Conservation (phyloP, 2,329 filamentous ascomycete genomes). For the Alternaria rosae region DNA sequence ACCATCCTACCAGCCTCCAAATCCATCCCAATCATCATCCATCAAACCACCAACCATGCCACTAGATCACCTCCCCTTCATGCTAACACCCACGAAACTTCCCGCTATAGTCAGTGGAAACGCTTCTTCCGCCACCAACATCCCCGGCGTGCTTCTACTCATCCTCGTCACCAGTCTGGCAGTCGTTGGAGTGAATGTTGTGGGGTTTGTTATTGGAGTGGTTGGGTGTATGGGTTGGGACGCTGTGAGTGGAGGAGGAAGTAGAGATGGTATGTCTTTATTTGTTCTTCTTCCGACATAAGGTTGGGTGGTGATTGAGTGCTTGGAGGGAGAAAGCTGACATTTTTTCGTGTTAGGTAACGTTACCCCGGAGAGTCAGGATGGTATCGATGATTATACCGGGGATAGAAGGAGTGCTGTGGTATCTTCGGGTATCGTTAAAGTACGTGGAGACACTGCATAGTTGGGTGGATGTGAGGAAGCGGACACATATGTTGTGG, state of each 20-base stretch:
- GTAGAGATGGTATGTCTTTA: not conserved
- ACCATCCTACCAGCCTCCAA: not conserved
- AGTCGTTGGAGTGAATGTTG: not conserved
- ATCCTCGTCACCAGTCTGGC: not conserved
- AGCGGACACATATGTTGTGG: not conserved
- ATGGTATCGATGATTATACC: not conserved
- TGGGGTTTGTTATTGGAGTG: not conserved
- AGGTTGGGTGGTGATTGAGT: not conserved
- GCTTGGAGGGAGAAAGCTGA: rapidly evolving
- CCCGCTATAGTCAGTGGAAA: not conserved
- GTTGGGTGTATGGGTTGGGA: not conserved
- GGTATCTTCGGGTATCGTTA: not conserved
- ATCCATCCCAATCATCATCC: not conserved
- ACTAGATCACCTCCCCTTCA: not conserved
- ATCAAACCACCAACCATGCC: not conserved
- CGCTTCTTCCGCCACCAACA: not conserved
- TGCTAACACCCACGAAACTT: not conserved
- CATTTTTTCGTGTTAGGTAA: not conserved
- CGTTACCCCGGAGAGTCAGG: not conserved
- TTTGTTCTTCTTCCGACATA: not conserved
- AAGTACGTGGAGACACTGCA: not conserved
- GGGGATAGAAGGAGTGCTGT: not conserved
- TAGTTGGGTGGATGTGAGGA: not conserved
- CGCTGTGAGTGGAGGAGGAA: not conserved
- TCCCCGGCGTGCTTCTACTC: not conserved